Evolutionary conservation across 2,329 filamentous ascomycete species (phyloP).

Genomic region (Epichloe coenophiala): DNA sequence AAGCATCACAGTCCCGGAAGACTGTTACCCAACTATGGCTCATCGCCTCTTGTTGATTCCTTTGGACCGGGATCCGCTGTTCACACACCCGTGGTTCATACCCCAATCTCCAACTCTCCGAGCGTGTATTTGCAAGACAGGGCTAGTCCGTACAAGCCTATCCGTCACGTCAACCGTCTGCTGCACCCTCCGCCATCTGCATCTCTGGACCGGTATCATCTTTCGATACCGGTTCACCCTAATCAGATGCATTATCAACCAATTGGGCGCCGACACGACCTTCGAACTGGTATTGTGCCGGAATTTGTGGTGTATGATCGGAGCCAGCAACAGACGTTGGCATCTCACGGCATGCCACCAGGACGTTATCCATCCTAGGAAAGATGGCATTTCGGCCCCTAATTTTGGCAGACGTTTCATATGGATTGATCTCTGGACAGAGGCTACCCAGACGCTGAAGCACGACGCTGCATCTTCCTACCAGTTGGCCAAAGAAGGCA

Average conservation of each 20-base stretch:
- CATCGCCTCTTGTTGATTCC: conserved; percentile 55
- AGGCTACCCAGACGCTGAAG: not conserved
- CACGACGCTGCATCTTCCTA: not conserved
- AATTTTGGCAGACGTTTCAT: not conserved
- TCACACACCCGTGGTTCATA: conserved; percentile 43
- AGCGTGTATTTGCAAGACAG: conserved; percentile 79
- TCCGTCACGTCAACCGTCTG: conserved; percentile 81
- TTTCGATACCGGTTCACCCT: conserved; percentile 42
- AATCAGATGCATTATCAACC: conserved; percentile 76
- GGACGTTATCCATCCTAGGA: conserved; percentile 24
- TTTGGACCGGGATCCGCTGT: conserved; percentile 38
- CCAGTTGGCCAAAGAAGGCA: not conserved
- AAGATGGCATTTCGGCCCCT: conserved; percentile 10
- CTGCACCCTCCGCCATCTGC: conserved; percentile 73
- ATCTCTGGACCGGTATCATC: conserved; percentile 62
- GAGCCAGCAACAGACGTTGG: conserved; percentile 15
- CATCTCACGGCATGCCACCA: conserved; percentile 15
- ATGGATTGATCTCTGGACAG: too few species aligned
- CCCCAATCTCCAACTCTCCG: conserved; percentile 67
- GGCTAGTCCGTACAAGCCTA: conserved; percentile 82
- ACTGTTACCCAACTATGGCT: conserved; percentile 31
- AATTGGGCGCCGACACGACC: conserved; percentile 53
- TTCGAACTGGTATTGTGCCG: conserved; percentile 59
- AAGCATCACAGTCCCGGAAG: conserved; percentile 40
- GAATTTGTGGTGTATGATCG: conserved; percentile 35